Percentiles rank a stretch among this genome's conserved stretches.
Conservation (phyloP, 208 protist genomes). For the Crithidia brevicula region DNA sequence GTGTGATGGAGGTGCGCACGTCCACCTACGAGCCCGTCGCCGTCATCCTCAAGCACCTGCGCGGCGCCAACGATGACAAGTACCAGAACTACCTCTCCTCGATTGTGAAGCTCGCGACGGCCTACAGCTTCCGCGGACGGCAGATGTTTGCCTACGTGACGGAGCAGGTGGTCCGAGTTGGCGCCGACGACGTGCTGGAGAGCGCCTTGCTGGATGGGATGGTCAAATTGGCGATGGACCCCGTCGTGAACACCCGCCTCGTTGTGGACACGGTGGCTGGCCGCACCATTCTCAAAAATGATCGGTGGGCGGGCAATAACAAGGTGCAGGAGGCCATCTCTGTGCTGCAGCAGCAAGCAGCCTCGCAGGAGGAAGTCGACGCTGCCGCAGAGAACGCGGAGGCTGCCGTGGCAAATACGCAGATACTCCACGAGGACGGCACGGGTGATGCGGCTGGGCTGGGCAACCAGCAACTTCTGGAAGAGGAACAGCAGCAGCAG, state of each 20-base stretch:
- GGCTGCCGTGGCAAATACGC: constrained; percentile 30
- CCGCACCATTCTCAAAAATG: constrained; percentile 49
- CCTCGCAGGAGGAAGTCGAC: constrained; percentile 34
- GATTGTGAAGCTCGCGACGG: constrained; percentile 76
- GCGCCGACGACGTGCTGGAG: constrained; percentile 66
- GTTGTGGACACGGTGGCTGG: constrained; percentile 65
- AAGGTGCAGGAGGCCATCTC: constrained; percentile 54
- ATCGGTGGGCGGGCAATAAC: constrained; percentile 49
- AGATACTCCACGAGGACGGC: constrained; percentile 27
- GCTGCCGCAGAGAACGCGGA: constrained; percentile 28
- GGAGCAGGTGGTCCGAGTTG: constrained; percentile 77
- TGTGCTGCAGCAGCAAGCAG: constrained; percentile 35
- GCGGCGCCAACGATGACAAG: constrained; percentile 34
- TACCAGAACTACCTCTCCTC: constrained; percentile 61
- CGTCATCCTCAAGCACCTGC: constrained; percentile 75
- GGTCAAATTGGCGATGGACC: constrained; percentile 70
- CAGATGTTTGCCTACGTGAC: constrained; percentile 91
- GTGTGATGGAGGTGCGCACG: constrained; percentile 88
- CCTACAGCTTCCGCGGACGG: constrained; percentile 78
- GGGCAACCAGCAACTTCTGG: constrained; percentile 16
- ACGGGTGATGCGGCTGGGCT: not conserved
- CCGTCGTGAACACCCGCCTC: constrained; percentile 91
- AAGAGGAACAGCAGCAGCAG: constrained; percentile 33
- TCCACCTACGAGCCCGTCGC: constrained; percentile 83
- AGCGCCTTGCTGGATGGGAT: constrained; percentile 70